Percentiles rank a stretch among this genome's conserved stretches.
Conservation (phyloP, 1,139 yeast species). For the Suhomyces kunorum region DNA sequence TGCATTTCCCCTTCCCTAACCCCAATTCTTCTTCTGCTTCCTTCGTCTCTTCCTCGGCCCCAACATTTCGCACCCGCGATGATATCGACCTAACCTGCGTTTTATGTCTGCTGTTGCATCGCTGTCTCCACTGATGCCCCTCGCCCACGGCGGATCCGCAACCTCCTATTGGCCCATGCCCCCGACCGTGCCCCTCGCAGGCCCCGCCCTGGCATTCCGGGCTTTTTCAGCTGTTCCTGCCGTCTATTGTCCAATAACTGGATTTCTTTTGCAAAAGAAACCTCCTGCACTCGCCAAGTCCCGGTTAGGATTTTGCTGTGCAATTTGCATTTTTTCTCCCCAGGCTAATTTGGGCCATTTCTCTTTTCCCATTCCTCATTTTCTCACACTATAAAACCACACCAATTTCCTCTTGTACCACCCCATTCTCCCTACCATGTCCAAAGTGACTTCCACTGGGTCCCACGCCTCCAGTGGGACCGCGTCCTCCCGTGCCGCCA, state of each 20-base stretch:
- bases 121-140: too few relatives aligned
- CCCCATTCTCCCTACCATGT: conserved; percentile 2
- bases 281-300: neutral
- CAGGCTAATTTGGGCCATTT: too few relatives aligned
- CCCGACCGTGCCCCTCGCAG: neutral
- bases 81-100: too few relatives aligned
- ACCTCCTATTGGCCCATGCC: too few relatives aligned
- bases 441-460: conserved; percentile 15
- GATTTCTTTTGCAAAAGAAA: conserved; percentile 8
- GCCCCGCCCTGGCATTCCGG: neutral
- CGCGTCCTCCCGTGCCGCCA: conserved; percentile 18
- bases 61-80: too few relatives aligned
- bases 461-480: conserved; percentile 14
- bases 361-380: too few relatives aligned
- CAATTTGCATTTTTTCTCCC: neutral
- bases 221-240: neutral
- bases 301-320: neutral
- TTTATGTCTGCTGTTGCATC: too few relatives aligned
- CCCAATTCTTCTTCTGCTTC: too few relatives aligned
- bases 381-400: neutral
- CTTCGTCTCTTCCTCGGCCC: too few relatives aligned
- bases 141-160: too few relatives aligned
- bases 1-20: too few relatives aligned
- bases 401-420: neutral
- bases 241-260: neutral